Conservation (phyloP, 2,329 filamentous ascomycete genomes). For the Trichothecium roseum region DNA sequence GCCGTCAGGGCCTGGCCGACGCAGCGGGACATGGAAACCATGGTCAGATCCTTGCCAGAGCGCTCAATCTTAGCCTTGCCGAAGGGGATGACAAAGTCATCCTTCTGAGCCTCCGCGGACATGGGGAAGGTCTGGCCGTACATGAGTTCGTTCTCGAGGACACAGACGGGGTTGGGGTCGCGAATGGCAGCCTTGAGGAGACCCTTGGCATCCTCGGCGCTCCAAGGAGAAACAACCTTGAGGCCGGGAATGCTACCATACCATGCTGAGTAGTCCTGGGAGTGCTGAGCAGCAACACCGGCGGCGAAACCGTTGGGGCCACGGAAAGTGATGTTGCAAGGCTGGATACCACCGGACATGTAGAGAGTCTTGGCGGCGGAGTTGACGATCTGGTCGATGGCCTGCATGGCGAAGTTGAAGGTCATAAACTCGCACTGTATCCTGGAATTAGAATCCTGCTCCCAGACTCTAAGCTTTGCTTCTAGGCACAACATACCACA, state of each 20-base stretch:
- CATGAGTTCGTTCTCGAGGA: conserved; percentile 80
- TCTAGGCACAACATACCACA: conserved; percentile 54
- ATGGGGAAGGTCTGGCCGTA: conserved; percentile 95
- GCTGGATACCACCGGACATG: conserved; percentile 99
- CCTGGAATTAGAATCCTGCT: conserved; percentile 1
- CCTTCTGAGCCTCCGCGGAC: conserved; percentile 91
- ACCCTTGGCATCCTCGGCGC: conserved; percentile 95
- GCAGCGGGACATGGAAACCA: conserved; percentile 88
- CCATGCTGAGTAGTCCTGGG: conserved; percentile 97
- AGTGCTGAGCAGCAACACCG: conserved; percentile 95
- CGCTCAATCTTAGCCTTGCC: conserved; percentile 99
- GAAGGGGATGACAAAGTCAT: conserved; percentile 94
- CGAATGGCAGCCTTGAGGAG: conserved; percentile 95
- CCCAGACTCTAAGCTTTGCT: background rate
- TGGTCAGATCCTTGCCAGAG: conserved; percentile 87
- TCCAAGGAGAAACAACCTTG: conserved; percentile 96
- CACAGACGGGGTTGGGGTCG: conserved; percentile 92
- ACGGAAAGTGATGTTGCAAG: conserved; percentile 99
- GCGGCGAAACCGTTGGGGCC: conserved; percentile 96
- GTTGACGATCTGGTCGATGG: conserved; percentile 99
- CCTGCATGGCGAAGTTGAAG: conserved; percentile 99
- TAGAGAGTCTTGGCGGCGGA: conserved; percentile 98
- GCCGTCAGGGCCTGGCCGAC: conserved; percentile 86
- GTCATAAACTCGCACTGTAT: conserved; percentile 97
- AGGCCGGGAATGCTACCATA: conserved; percentile 96